phyloP scores from a whole-genome alignment of 2,329 filamentous ascomycete genomes.

The Helicocarpus griseus region DNA sequence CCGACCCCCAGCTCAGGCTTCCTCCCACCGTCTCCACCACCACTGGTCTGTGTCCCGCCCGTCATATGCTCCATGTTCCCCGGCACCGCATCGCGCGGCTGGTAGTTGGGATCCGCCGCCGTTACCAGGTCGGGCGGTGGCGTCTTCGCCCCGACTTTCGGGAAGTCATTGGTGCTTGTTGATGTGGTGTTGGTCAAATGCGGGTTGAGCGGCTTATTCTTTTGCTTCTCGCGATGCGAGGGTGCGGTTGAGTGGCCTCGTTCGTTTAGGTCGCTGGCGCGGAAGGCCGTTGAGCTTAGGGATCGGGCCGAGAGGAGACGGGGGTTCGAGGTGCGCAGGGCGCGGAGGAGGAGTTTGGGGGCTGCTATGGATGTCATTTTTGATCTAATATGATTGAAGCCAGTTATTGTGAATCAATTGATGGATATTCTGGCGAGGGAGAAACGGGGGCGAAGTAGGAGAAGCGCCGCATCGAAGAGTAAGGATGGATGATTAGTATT shows the following conservation, averaged over 20 bases:
- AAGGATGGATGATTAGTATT: background rate
- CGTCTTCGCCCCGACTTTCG: conserved; percentile 46
- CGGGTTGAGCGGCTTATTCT: conserved; percentile 49
- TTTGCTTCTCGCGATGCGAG: conserved; percentile 47
- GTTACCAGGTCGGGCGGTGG: conserved; percentile 52
- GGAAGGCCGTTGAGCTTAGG: conserved; percentile 24
- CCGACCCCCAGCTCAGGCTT: conserved; percentile 53
- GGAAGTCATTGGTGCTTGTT: conserved; percentile 54
- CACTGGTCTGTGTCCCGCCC: conserved; percentile 40
- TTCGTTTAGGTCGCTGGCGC: conserved; percentile 34
- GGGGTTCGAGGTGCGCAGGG: conserved; percentile 29
- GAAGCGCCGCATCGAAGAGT: too few species aligned
- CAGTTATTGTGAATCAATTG: background rate
- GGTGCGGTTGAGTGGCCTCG: conserved; percentile 44
- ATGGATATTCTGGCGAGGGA: background rate
- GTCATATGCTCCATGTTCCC: conserved; percentile 58
- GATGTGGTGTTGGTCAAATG: conserved; percentile 56
- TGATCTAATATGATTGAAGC: background rate
- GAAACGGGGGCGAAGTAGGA: background rate
- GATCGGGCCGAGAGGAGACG: conserved; percentile 16
- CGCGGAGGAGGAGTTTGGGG: conserved; percentile 36
- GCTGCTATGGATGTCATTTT: conserved; percentile 33
- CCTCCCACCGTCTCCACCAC: background rate
- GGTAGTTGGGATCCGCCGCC: conserved; percentile 46
- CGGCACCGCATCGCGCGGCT: conserved; percentile 50